Conservation (phyloP, 768 basidiomycete genomes). For the Amanita inopinata region DNA sequence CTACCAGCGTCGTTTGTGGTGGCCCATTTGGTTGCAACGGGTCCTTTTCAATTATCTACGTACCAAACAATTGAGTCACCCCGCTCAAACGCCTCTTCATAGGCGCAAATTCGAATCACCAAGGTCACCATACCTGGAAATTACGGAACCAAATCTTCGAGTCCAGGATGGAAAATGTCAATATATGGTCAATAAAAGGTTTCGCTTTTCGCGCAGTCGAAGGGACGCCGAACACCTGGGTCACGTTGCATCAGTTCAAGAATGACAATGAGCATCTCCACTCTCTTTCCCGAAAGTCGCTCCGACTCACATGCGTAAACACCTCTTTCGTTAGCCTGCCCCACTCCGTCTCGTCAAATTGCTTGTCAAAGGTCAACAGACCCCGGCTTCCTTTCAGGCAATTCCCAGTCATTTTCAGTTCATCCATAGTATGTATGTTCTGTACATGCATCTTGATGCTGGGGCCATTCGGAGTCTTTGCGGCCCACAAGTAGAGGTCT, state of each 20-base stretch:
- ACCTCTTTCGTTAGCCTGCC: slow-evolving; percentile 84
- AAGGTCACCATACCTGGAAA: slow-evolving; percentile 62
- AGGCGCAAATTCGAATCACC: background rate
- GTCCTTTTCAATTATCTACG: slow-evolving; percentile 89
- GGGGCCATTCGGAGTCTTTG: slow-evolving; percentile 95
- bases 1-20: slow-evolving; percentile 79
- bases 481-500: slow-evolving; percentile 94
- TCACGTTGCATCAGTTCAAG: slow-evolving; percentile 5
- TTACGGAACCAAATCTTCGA: slow-evolving; percentile 99
- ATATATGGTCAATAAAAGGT: slow-evolving; percentile 95
- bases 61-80: slow-evolving; percentile 8
- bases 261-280: slow-evolving; percentile 1
- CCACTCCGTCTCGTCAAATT: slow-evolving; percentile 85
- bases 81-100: background rate
- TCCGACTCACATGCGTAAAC: slow-evolving; percentile 71
- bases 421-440: slow-evolving; percentile 99
- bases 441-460: slow-evolving; percentile 97
- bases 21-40: slow-evolving; percentile 80
- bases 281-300: background rate
- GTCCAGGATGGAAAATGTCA: slow-evolving; percentile 94
- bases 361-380: slow-evolving; percentile 83
- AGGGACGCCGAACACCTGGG: slow-evolving; percentile 90
- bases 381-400: slow-evolving; percentile 94
- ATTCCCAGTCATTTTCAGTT: slow-evolving; percentile 98
- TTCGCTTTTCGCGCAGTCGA: slow-evolving; percentile 85